Evolutionary conservation across 2,329 filamentous ascomycete species (phyloP).

Genomic region (Taxawa tesnikishii): DNA sequence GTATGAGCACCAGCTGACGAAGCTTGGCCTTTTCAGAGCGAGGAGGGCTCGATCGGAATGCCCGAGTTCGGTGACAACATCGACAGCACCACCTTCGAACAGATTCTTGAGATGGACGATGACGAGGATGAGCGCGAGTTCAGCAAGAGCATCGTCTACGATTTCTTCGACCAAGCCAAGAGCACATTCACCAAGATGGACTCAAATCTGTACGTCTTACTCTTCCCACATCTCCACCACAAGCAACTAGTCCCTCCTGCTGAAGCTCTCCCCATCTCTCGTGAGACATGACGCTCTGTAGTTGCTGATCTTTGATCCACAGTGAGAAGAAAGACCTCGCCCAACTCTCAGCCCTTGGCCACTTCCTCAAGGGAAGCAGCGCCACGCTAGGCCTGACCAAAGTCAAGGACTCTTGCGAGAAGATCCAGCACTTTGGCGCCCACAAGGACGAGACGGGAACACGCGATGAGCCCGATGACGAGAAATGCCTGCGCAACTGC

Average conservation of each 20-base stretch:
- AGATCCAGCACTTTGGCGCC: conserved; percentile 88
- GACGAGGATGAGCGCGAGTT: conserved; percentile 76
- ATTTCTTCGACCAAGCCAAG: conserved; percentile 86
- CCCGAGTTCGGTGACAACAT: conserved; percentile 62
- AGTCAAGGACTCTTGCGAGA: conserved; percentile 86
- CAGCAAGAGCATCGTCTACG: conserved; percentile 75
- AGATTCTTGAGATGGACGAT: conserved; percentile 98
- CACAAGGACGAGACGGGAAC: conserved; percentile 67
- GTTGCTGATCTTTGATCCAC: conserved; percentile 7
- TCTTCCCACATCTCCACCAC: not conserved
- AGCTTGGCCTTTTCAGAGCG: conserved; percentile 21
- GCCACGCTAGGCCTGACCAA: conserved; percentile 85
- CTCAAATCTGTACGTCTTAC: conserved; percentile 56
- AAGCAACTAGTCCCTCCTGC: not conserved
- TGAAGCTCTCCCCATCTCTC: conserved; percentile 1
- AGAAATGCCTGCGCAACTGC: conserved; percentile 58
- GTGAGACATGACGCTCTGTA: not conserved
- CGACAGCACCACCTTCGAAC: conserved; percentile 71
- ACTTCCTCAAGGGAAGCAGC: conserved; percentile 95
- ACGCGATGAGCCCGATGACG: conserved; percentile 51
- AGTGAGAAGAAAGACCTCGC: conserved; percentile 58
- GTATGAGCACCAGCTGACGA: not conserved
- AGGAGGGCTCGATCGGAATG: conserved; percentile 36
- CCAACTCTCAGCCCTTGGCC: conserved; percentile 72
- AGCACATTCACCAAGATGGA: conserved; percentile 82